These are phyloP conservation scores for Sphaerosporella brunnea DNA, from an alignment of 495 filamentous ascomycete genomes.

Conservation along the genomic window DNA sequence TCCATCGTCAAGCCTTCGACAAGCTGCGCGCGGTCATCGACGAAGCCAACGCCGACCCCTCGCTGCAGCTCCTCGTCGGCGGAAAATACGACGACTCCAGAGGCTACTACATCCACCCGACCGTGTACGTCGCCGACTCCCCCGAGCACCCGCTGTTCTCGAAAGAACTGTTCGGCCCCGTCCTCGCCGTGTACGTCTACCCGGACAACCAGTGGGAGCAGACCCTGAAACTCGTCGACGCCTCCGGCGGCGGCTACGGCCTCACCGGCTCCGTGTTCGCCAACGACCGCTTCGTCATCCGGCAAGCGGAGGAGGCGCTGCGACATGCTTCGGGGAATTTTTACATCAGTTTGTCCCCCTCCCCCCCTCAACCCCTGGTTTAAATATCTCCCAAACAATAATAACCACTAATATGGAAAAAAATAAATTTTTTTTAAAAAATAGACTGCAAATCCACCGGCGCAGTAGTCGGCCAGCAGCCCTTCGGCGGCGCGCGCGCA, in stretches of 20 bases:
- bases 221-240: conserved; percentile 41
- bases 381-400: too few species aligned
- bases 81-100: conserved; percentile 49
- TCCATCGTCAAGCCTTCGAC: conserved; percentile 52
- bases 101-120: conserved; percentile 58
- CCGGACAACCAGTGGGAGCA: conserved; percentile 47
- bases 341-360: conserved; percentile 47
- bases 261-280: conserved; percentile 70
- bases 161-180: conserved; percentile 61
- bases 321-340: conserved; percentile 72
- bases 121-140: conserved; percentile 45
- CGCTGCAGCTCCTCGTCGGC: conserved; percentile 45
- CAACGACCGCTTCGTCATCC: conserved; percentile 47
- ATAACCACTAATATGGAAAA: too few species aligned
- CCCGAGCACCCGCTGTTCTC: conserved; percentile 48
- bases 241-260: conserved; percentile 50
- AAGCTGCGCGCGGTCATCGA: conserved; percentile 52
- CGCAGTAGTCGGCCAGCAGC: conserved; percentile 81
- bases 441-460: conserved; percentile 78
- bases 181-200: conserved; percentile 54
- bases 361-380: too few species aligned
- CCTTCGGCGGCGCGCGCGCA: conserved; percentile 70
- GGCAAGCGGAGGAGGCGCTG: conserved; percentile 51
- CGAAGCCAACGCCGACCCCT: conserved; percentile 44
- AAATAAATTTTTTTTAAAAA: too few species aligned